Percentiles rank a stretch among this genome's conserved stretches.
These are phyloP conservation scores for Recurvomyces mirabilis DNA, from an alignment of 495 filamentous ascomycete species.

Conservation along the genomic window DNA sequence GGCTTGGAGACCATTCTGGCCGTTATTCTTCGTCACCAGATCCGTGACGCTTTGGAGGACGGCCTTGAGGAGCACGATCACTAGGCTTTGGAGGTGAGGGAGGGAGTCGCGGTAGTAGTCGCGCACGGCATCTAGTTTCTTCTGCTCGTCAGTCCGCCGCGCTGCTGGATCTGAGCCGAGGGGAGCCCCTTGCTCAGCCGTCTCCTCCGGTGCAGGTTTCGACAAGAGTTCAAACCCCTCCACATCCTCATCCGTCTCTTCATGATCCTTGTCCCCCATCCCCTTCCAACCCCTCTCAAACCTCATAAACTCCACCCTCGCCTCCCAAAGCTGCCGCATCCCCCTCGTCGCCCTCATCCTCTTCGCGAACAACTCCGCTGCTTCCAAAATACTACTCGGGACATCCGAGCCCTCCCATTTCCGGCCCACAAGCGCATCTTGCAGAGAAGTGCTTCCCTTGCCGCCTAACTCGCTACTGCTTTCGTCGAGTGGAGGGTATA, in stretches of 20 bases:
- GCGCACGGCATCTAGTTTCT: conserved; percentile 50
- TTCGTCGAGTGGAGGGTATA: conserved; percentile 84
- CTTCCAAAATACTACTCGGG: conserved; percentile 84
- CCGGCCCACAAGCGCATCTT: conserved; percentile 64
- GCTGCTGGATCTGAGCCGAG: too few relatives aligned
- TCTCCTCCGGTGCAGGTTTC: conserved; percentile 9
- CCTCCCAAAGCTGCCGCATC: conserved; percentile 89
- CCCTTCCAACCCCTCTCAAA: conserved; percentile 49
- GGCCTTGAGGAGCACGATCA: conserved; percentile 82
- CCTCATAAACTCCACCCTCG: conserved; percentile 78
- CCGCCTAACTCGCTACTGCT: conserved; percentile 75
- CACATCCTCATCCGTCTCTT: conserved; percentile 22
- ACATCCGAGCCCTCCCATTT: conserved; percentile 88
- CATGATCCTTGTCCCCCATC: conserved; percentile 18
- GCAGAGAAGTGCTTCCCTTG: conserved; percentile 64
- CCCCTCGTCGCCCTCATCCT: conserved; percentile 82
- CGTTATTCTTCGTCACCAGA: conserved; percentile 43
- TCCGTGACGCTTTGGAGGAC: conserved; percentile 71
- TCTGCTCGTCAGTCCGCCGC: conserved; percentile 10
- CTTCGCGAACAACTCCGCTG: conserved; percentile 81
- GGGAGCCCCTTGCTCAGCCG: conserved; percentile 15
- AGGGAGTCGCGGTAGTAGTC: conserved; percentile 66
- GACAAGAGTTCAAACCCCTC: conserved; percentile 14
- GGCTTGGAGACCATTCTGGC: conserved; percentile 35
- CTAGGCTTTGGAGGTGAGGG: conserved; percentile 81